phyloP scores from a whole-genome alignment of 768 basidiomycete genomes.

The Rhizopogon salebrosus region DNA sequence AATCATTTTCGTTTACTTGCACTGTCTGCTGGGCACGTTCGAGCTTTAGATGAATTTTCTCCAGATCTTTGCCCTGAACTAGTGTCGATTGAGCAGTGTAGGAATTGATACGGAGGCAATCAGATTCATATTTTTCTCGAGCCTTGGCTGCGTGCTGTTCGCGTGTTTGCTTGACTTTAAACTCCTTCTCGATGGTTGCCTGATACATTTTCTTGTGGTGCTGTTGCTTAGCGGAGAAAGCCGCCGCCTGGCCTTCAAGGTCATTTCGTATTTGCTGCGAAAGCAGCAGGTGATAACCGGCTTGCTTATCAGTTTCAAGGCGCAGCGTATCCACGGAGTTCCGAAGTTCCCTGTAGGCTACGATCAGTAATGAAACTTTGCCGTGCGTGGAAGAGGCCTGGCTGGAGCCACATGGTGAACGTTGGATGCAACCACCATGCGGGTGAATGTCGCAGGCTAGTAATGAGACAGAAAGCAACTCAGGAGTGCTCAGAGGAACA shows the following conservation, averaged over 20 bases:
- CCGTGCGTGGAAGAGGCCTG: too few relatives aligned
- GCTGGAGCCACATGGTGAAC: background rate
- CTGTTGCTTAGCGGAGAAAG: conserved; percentile 61
- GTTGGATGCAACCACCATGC: background rate
- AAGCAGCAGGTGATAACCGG: conserved; percentile 64
- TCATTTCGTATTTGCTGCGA: conserved; percentile 72
- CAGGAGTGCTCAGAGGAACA: background rate
- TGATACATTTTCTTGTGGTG: conserved; percentile 74
- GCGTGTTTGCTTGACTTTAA: conserved; percentile 83
- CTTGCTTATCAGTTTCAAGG: conserved; percentile 80
- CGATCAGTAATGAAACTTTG: conserved; percentile 14
- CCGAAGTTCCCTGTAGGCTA: conserved; percentile 62
- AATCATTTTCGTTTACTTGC: conserved; percentile 87
- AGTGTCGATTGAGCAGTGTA: conserved; percentile 89
- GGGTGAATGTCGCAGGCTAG: background rate
- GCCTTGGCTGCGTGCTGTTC: conserved; percentile 85
- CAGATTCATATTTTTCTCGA: conserved; percentile 88
- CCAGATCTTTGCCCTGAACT: conserved; percentile 89
- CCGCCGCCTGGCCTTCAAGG: conserved; percentile 58
- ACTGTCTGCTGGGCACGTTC: conserved; percentile 89
- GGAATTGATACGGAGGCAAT: conserved; percentile 90
- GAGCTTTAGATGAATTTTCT: conserved; percentile 82
- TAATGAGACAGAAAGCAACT: background rate
- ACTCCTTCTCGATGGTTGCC: conserved; percentile 79
- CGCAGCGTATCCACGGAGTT: conserved; percentile 76